Conservation (phyloP, 345 rosid species). For the Kernera saxatilis region DNA sequence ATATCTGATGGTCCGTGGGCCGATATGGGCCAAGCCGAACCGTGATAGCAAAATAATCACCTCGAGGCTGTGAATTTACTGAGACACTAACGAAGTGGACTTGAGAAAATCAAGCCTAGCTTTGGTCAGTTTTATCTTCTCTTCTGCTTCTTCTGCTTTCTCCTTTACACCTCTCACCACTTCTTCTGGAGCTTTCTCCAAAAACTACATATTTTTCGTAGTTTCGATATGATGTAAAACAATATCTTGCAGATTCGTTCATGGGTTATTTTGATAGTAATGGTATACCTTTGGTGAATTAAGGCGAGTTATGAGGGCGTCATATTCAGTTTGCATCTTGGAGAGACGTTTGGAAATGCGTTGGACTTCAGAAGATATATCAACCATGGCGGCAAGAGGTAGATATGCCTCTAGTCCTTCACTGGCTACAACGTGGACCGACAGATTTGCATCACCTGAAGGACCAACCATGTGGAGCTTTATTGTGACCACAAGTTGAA, state of each 20-base stretch:
- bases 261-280: not conserved
- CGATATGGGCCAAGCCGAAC: not conserved
- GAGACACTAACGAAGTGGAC: slow-evolving; percentile 56
- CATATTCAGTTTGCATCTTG: slow-evolving; percentile 85
- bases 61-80: slow-evolving; percentile 26
- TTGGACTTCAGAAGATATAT: slow-evolving; percentile 79
- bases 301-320: slow-evolving; percentile 68
- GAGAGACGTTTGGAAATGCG: slow-evolving; percentile 86
- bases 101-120: slow-evolving; percentile 69
- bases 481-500: not conserved
- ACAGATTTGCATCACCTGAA: slow-evolving; percentile 70
- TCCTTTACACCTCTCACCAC: slow-evolving; percentile 71
- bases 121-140: slow-evolving; percentile 78
- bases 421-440: slow-evolving; percentile 90
- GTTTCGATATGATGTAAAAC: not conserved
- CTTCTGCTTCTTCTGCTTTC: slow-evolving; percentile 85
- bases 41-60: not conserved
- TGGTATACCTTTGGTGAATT: slow-evolving; percentile 59
- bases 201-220: slow-evolving; percentile 41
- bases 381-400: slow-evolving; percentile 91
- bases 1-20: slow-evolving; percentile 10
- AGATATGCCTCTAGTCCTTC: slow-evolving; percentile 98
- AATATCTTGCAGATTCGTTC: not conserved
- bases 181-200: slow-evolving; percentile 82
- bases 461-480: not conserved